Base-by-base conservation (phyloP, 2,329 filamentous ascomycete genomes). In the Aspergillus glaucus region DNA sequence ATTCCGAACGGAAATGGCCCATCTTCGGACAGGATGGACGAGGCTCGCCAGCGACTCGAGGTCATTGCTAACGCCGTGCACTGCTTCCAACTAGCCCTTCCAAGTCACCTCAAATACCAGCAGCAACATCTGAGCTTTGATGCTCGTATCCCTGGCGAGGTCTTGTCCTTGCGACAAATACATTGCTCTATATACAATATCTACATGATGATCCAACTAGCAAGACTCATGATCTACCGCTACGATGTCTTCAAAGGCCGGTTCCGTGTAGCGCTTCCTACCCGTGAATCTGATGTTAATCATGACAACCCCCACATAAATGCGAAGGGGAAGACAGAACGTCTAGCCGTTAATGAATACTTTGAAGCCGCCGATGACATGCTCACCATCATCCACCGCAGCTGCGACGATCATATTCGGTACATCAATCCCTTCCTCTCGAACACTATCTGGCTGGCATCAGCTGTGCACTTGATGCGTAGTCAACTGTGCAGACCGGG, bases 191-290 rank as follows among this genome's bases (percentile, higher is more conserved):
- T 64, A 7, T 68, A 67, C 54, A 59, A 59, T 43, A 64, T 68
- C 9, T 59, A 64, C 50, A 40, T 67, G 28, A 67, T 69, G 64
- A 62, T 56, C 0, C 64, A 68, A 49, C 59, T 69, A 8, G 57
- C 63, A 10, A 55, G 59, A 7, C 55, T 69, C 44, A 68, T 69
- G 66, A 62, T 64, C 26, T 53, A 63, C 43, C 59, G 63, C 37
- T 62, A 65, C 47, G 55, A 65, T 37, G 52, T 65, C 14, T 67
- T 64, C 46, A 47, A 56, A 47, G 55, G 50, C 15, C 44, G 17
- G 6, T 43, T 14, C 21, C 32, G 39, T 34, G 30, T 22, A 19
- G 32, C 42, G 1, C 34, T 43, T 12, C 9, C 44, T 19, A 28
- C 22, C 6, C 39, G 42, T 21, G 42, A 48, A 7, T 24, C 12